Evolutionary conservation across 2,329 filamentous ascomycete genomes (phyloP).

Genomic region (Aphanocladium album): DNA sequence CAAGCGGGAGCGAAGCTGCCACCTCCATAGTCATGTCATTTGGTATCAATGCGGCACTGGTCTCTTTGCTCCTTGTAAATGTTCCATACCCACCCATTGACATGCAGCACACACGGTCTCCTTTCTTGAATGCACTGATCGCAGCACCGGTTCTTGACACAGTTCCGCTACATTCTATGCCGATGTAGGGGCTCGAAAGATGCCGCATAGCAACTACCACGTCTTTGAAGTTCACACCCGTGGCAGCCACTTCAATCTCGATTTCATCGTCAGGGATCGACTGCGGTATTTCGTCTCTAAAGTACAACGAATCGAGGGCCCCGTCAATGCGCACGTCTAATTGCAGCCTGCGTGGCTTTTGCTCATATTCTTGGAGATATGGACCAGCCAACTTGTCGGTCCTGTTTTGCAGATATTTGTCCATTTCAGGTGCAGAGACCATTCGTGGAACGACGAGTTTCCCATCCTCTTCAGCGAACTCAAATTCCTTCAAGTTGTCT

Average conservation of each 20-base stretch:
- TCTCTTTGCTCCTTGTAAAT: not conserved
- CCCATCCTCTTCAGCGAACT: no score
- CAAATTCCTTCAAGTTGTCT: no score
- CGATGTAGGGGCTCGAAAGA: slow-evolving; percentile 14
- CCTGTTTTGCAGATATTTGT: no score
- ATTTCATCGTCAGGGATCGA: no score
- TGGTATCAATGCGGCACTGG: slow-evolving; percentile 24
- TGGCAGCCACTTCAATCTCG: slow-evolving; percentile 11
- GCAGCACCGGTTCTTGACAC: slow-evolving; percentile 16
- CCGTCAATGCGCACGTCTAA: no score
- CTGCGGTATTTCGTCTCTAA: no score
- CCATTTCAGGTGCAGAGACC: no score
- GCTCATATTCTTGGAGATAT: no score
- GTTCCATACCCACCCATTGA: not conserved
- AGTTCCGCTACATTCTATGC: slow-evolving; percentile 19
- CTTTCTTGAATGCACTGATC: slow-evolving; percentile 6
- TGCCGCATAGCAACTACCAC: slow-evolving; percentile 18
- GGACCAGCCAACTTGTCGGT: no score
- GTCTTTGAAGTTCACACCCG: slow-evolving; percentile 15
- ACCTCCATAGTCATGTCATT: slow-evolving; percentile 28
- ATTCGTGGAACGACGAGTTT: no score
- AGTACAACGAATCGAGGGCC: no score
- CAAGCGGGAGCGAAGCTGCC: slow-evolving; percentile 28
- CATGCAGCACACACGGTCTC: slow-evolving; percentile 19
- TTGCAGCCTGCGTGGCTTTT: no score